phyloP scores from a whole-genome alignment of 1,284 basidiomycete genomes.

The Tylopilus sp. region DNA sequence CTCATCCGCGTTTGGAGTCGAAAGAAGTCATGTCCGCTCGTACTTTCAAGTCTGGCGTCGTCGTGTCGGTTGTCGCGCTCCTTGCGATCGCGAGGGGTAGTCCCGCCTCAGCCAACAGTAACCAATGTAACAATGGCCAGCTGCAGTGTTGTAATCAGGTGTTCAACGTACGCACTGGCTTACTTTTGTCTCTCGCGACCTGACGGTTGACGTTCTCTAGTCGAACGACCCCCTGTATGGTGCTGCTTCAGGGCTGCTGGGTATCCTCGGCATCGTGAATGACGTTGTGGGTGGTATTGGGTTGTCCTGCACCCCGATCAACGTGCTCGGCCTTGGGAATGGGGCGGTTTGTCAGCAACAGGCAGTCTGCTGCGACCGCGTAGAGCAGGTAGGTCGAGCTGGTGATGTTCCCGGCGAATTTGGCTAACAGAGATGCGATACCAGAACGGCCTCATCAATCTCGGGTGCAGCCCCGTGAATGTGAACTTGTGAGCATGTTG shows the following conservation, averaged over 20 bases:
- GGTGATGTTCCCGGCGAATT: too few species aligned
- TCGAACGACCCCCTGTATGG: neutral
- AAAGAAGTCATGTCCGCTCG: constrained; percentile 12
- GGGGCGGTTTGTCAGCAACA: constrained; percentile 10
- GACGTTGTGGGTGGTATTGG: constrained; percentile 6
- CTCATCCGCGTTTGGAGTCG: neutral
- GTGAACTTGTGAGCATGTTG: neutral
- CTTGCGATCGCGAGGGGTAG: constrained; percentile 3
- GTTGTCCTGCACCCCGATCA: constrained; percentile 9
- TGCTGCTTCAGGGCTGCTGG: neutral
- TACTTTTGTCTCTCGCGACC: neutral
- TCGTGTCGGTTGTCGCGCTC: constrained; percentile 11
- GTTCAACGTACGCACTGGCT: constrained; percentile 2
- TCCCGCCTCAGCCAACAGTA: neutral
- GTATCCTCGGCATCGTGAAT: neutral
- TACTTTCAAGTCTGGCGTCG: constrained; percentile 13
- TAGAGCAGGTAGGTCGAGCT: constrained; percentile 6
- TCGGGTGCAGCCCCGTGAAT: constrained; percentile 16
- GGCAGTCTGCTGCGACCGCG: constrained; percentile 14
- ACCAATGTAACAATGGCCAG: constrained; percentile 13
- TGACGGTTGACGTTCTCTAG: constrained; percentile 5
- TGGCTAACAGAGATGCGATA: constrained; percentile 1
- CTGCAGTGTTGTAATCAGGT: constrained; percentile 14
- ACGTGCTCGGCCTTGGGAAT: constrained; percentile 10
- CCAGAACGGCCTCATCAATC: constrained; percentile 8